These are phyloP conservation scores for Pythium apleroticum DNA, from an alignment of 352 stramenopile species.

Conservation along the genomic window DNA sequence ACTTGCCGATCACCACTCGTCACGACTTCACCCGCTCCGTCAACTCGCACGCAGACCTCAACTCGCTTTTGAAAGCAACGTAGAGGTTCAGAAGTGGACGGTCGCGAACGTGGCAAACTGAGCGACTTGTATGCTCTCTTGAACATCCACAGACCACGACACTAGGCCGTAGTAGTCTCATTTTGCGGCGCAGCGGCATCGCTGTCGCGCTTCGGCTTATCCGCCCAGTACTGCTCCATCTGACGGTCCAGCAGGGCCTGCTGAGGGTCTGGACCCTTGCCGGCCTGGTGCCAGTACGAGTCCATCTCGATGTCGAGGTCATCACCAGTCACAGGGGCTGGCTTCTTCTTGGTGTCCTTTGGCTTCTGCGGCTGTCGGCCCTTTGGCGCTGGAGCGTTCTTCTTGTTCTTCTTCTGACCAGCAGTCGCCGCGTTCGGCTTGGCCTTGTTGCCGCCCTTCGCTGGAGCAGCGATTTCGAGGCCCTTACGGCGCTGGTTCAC, in stretches of 20 bases:
- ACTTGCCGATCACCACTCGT: not conserved
- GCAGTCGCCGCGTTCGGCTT: slow-evolving; percentile 22
- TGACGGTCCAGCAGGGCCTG: slow-evolving; percentile 75
- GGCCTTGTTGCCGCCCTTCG: slow-evolving; percentile 26
- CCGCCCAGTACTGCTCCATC: slow-evolving; percentile 90
- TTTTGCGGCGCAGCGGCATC: slow-evolving; percentile 8
- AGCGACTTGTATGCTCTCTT: slow-evolving; percentile 6
- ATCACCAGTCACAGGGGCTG: slow-evolving; percentile 46
- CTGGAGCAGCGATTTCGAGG: slow-evolving; percentile 33
- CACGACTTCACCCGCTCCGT: not conserved
- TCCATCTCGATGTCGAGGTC: slow-evolving; percentile 90
- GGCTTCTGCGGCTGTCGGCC: slow-evolving; percentile 15
- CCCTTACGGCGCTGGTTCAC: slow-evolving; percentile 76
- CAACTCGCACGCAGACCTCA: too few relatives aligned
- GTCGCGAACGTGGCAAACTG: not conserved
- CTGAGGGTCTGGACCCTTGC: slow-evolving; percentile 88
- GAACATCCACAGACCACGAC: not conserved
- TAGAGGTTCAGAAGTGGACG: too few relatives aligned
- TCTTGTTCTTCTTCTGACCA: slow-evolving; percentile 29
- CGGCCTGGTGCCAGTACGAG: slow-evolving; percentile 85
- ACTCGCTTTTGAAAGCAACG: not conserved
- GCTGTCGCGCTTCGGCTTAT: slow-evolving; percentile 58
- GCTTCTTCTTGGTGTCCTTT: slow-evolving; percentile 43
- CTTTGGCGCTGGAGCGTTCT: slow-evolving; percentile 22
- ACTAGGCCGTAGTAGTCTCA: slow-evolving; percentile 20